Percentiles rank a stretch among this genome's conserved stretches.
These are phyloP conservation scores for Zoysia matrella DNA, from an alignment of 202 grass and related monocot species.

Conservation along the genomic window DNA sequence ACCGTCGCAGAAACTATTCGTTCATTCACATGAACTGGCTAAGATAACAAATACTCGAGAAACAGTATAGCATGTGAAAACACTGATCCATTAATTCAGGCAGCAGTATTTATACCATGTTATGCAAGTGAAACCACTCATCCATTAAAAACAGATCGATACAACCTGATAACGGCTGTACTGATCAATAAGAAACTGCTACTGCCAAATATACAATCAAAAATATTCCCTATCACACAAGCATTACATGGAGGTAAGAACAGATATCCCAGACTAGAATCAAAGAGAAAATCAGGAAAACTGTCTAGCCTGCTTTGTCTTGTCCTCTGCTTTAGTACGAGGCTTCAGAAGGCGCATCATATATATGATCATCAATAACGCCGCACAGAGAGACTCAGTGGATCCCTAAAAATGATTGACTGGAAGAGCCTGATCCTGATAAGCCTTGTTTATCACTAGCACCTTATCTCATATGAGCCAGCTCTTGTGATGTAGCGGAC, in stretches of 20 bases:
- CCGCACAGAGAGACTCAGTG: conserved; percentile 6
- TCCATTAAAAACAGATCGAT: too few species aligned
- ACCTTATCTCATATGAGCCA: conserved; percentile 98
- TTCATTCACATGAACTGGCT: too few species aligned
- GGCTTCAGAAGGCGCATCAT: conserved; percentile 22
- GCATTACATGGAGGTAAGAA: conserved; percentile 31
- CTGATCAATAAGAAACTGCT: conserved; percentile 40
- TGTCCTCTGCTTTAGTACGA: conserved; percentile 42
- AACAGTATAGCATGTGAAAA: too few species aligned
- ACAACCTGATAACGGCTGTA: conserved; percentile 1
- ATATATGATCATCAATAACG: conserved; percentile 31
- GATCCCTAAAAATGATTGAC: conserved; percentile 23
- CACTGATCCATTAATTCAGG: too few species aligned
- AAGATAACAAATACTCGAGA: too few species aligned
- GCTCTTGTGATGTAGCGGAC: conserved; percentile 98
- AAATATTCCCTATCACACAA: conserved; percentile 50
- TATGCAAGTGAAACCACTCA: too few species aligned
- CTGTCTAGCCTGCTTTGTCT: conserved; percentile 17
- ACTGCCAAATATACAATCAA: conserved; percentile 56
- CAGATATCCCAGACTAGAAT: conserved; percentile 42
- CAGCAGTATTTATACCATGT: too few species aligned
- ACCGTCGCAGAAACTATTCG: too few species aligned
- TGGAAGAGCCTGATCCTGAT: background rate
- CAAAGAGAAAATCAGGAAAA: conserved; percentile 20
- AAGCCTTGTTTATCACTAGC: conserved; percentile 45